Evolutionary conservation across 2,329 filamentous ascomycete genomes (phyloP), one percentile per base, ranked within the genome.

Genomic region (Penicillium sp.): DNA sequence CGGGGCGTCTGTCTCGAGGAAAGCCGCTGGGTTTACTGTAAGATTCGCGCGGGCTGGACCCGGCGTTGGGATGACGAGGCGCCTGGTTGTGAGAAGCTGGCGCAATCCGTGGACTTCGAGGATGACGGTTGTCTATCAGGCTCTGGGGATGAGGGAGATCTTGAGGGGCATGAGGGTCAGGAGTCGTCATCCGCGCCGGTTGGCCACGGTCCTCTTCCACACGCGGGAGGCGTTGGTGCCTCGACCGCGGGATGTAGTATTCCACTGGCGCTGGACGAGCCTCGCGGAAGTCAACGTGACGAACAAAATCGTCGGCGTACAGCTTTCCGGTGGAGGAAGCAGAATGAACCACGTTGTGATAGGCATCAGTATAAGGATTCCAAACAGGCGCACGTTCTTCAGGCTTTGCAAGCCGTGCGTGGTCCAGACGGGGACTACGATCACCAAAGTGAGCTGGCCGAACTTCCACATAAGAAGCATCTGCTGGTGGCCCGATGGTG

Each of bases 231-330:
- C 66, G 44, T 46, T 66, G 66, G 35, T 58, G 49, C 49, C 53
- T 63, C 49, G 58, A 16, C 13, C 58, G 67, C 22, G 60, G 68
- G 16, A 57, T 36, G n/a, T 56, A 51, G 40, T 67, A 65, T 33
- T 67, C 66, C 53, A 62, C 50, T 33, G 64, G 62, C 47, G 61
- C 52, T 27, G 64, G 63, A 40, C 60, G 55, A 44, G 63, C 58
- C 22, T 70, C 71, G 40, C 65, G 66, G 31, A 67, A 58, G 53
- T 70, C 70, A 66, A 76, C 61, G 37, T 69, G 67, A 55, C 73
- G 73, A 56, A 76, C 69, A 61, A 77, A 76, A 57, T 70, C 74
- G 60, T 75, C 70, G 13, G 74, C 73, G 64, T 77, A 75, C 36
- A 72, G 64, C 33, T 66, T 68, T 44, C 68, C 70, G 46, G 64